Percentiles rank a stretch among this genome's conserved stretches.
phyloP scores from a whole-genome alignment of 1,284 basidiomycete species.

The Phylloporus sp. region DNA sequence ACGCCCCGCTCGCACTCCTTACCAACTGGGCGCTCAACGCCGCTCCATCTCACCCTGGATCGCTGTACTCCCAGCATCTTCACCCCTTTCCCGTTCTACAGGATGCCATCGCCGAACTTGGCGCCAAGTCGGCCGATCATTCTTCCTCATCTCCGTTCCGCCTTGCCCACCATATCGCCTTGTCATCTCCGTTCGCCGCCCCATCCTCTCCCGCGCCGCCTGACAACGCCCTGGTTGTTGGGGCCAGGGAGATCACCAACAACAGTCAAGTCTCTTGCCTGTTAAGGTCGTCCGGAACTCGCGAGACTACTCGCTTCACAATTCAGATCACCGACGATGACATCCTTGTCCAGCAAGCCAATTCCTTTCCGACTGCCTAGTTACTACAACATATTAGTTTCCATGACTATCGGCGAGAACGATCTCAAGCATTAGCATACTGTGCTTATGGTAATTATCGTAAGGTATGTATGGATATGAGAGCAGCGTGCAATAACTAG shows the following conservation, averaged over 20 bases:
- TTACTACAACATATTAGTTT: slow-evolving; percentile 18
- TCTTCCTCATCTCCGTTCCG: slow-evolving; percentile 33
- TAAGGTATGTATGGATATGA: slow-evolving; percentile 12
- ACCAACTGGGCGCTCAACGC: slow-evolving; percentile 71
- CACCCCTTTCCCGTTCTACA: slow-evolving; percentile 50
- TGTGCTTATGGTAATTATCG: slow-evolving; percentile 32
- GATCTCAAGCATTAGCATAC: slow-evolving; percentile 18
- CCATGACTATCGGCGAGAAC: slow-evolving; percentile 6
- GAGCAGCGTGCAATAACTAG: slow-evolving; percentile 19
- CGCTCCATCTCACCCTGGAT: slow-evolving; percentile 34
- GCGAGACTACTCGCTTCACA: slow-evolving; percentile 26
- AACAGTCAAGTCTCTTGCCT: slow-evolving; percentile 41
- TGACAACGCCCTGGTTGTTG: slow-evolving; percentile 37
- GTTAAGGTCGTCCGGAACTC: slow-evolving; percentile 41
- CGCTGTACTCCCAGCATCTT: slow-evolving; percentile 62
- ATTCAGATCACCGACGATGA: slow-evolving; percentile 34
- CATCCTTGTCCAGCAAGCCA: slow-evolving; percentile 20
- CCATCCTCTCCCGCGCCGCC: slow-evolving; percentile 35
- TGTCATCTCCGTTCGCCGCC: slow-evolving; percentile 39
- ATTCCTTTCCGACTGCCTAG: neutral
- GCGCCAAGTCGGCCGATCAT: slow-evolving; percentile 25
- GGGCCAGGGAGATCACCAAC: slow-evolving; percentile 28
- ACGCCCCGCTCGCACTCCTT: slow-evolving; percentile 62
- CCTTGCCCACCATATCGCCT: slow-evolving; percentile 57
- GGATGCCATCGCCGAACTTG: slow-evolving; percentile 26